Percentiles rank a stretch among this genome's conserved stretches.
These are phyloP conservation scores for Cunninghamia lanceolata DNA, from an alignment of 75 land plant genomes.

Conservation along the genomic window DNA sequence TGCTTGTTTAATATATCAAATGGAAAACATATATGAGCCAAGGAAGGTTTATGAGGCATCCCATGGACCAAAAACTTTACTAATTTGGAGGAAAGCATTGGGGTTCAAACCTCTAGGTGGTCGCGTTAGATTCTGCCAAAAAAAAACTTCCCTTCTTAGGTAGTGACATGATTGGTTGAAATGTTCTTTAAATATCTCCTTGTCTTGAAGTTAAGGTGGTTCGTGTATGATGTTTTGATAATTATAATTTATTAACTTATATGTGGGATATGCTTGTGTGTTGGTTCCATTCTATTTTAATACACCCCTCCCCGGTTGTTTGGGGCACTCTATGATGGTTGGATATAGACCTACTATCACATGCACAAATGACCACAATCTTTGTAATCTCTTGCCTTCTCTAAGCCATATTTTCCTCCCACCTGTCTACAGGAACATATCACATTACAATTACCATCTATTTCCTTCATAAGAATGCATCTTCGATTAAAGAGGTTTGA, in stretches of 20 bases:
- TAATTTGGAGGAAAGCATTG: background rate
- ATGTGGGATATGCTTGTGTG: background rate
- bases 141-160: background rate
- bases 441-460: background rate
- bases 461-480: background rate
- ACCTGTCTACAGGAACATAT: background rate
- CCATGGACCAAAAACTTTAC: background rate
- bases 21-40: background rate
- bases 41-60: background rate
- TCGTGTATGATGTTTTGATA: background rate
- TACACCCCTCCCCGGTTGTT: background rate
- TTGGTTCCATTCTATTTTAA: background rate
- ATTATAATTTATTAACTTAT: background rate
- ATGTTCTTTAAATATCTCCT: background rate
- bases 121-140: background rate
- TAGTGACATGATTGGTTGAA: background rate
- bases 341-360: background rate
- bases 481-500: background rate
- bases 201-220: background rate
- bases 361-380: background rate
- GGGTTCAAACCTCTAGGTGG: background rate
- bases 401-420: background rate
- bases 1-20: too few relatives aligned
- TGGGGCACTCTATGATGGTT: background rate
- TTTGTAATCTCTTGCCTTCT: background rate